Evolutionary conservation across 2,329 filamentous ascomycete genomes (phyloP), one percentile per base, ranked within the genome.

Genomic region (Sarocladium brachiariae): DNA sequence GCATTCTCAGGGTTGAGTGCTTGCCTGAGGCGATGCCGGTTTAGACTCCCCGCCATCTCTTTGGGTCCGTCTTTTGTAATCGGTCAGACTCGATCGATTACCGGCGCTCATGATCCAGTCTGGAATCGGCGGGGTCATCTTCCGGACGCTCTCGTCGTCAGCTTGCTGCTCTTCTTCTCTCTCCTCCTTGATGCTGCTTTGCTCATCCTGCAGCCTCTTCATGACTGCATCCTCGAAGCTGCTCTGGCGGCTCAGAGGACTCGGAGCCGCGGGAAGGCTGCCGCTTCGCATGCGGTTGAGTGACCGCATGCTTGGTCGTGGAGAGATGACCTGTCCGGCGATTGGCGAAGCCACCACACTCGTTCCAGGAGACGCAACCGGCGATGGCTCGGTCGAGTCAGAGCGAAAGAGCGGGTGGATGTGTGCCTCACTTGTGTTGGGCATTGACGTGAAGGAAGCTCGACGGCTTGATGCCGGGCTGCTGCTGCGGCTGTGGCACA

Each of bases 341-440:
- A 83, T 77, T 0, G 86, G 86, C 2, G 86, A 83, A 0, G 86
- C 87, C 10, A 81, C 72, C 46, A 91, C 84, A 14, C 84, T 75
- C 0, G 87, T 91, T 1, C 85, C 84, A 0, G 84, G 82, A 0
- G 84, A 86, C 1, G 77, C 75, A 5, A 79, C 67, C 1, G 86
- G 80, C 1, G 85, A 82, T 7, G 85, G 84, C 1, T 52, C 51
- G 19, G 73, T 76, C 35, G 81, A 86, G 61, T 88, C 84, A 5
- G 83, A 83, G 53, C 87, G 77, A 70, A 91, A 90, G 2, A 91
- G 74, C 8, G 87, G 87, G 63, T 91, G 87, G 41, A 90, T 89
- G 60, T 89, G 81, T 3, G 81, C 74, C 63, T 90, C 84, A 58
- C 74, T 49, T 75, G 47, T 61, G 70, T 48, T 19, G 16, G 25